These are phyloP conservation scores for Aurinia saxatilis DNA, from an alignment of 345 rosid species.

Conservation along the genomic window DNA sequence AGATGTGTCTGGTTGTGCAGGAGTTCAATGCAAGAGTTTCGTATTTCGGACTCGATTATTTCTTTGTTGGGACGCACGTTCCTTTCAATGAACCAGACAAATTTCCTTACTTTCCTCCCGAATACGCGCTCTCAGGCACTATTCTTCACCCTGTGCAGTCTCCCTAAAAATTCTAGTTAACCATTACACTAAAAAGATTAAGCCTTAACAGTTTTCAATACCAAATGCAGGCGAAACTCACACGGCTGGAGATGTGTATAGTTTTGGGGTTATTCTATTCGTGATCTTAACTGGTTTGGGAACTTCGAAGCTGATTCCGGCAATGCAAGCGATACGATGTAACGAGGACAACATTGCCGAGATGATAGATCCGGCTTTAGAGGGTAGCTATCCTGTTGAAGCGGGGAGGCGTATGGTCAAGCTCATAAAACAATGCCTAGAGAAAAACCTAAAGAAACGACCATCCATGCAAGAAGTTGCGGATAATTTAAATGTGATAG, in stretches of 20 bases:
- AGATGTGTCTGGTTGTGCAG: not conserved
- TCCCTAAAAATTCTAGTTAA: not conserved
- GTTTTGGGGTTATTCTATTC: not conserved
- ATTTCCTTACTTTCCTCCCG: not conserved
- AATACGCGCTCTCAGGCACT: not conserved
- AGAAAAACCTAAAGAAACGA: not conserved
- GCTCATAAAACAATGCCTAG: not conserved
- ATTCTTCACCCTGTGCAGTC: not conserved
- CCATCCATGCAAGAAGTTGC: conserved; percentile 9
- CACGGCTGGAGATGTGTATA: conserved; percentile 2
- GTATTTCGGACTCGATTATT: not conserved
- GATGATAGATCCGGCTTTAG: not conserved
- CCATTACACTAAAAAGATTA: too few species aligned
- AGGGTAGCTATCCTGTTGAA: not conserved
- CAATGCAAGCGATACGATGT: not conserved
- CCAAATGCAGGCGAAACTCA: not conserved
- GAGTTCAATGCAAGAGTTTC: not conserved
- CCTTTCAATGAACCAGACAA: too few species aligned
- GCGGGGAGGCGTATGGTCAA: not conserved
- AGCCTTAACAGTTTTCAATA: not conserved
- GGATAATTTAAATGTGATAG: not conserved
- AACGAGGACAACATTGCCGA: not conserved
- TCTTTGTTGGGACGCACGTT: not conserved
- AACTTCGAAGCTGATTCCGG: not conserved
- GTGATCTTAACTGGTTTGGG: not conserved